Evolutionary conservation across 75 land plant genomes (phyloP).

Genomic region (Pinus albicaulis): DNA sequence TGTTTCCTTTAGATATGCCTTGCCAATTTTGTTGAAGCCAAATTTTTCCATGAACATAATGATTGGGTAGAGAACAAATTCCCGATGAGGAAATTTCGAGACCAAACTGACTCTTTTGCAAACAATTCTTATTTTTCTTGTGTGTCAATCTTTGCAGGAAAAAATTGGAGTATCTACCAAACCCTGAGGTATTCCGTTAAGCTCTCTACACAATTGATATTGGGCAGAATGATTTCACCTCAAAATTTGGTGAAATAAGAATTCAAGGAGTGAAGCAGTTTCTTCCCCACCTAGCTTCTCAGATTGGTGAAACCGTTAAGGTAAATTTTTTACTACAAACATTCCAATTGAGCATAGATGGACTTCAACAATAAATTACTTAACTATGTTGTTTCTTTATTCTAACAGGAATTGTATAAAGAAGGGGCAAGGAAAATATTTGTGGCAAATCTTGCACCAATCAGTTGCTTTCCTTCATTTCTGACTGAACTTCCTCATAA

Average conservation of each 20-base stretch:
- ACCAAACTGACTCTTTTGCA: neutral
- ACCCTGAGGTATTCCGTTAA: constrained; percentile 36
- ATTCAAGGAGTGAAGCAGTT: constrained; percentile 49
- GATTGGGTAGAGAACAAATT: neutral
- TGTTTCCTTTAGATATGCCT: no score
- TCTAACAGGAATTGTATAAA: constrained; percentile 41
- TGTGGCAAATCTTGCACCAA: constrained; percentile 67
- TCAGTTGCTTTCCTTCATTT: constrained; percentile 70
- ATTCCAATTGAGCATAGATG: neutral
- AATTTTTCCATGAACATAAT: no score
- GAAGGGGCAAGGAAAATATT: constrained; percentile 60
- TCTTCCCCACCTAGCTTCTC: constrained; percentile 58
- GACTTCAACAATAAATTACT: neutral
- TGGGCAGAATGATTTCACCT: constrained; percentile 81
- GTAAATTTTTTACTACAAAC: constrained; percentile 13
- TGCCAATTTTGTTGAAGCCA: no score
- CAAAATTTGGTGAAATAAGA: constrained; percentile 41
- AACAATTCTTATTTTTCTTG: neutral
- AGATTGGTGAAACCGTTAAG: constrained; percentile 57
- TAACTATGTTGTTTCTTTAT: neutral
- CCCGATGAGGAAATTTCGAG: neutral
- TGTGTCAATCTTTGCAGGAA: constrained; percentile 4
- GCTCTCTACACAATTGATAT: constrained; percentile 73
- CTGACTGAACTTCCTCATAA: constrained; percentile 49
- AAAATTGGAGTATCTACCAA: constrained; percentile 28